phyloP scores from a whole-genome alignment of 2,329 filamentous ascomycete species.

The Pseudocercospora macadamiae region DNA sequence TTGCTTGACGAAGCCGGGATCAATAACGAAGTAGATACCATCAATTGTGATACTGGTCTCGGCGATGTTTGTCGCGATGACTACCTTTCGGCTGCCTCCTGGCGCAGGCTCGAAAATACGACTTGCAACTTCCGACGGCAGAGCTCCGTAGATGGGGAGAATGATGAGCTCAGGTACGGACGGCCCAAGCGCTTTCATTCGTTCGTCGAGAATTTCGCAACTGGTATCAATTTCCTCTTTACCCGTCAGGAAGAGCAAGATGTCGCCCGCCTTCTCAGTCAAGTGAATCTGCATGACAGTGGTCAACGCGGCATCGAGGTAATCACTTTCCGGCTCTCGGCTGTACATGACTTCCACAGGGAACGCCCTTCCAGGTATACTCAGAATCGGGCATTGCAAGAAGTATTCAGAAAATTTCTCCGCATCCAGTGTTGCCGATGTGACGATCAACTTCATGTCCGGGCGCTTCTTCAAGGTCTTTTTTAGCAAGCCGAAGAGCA shows the following conservation, averaged over 20 bases:
- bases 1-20: constrained; percentile 97
- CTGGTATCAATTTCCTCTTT: constrained; percentile 97
- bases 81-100: constrained; percentile 82
- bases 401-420: constrained; percentile 98
- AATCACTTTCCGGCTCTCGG: constrained; percentile 91
- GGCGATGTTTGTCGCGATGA: constrained; percentile 97
- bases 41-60: constrained; percentile 98
- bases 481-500: constrained; percentile 91
- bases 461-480: constrained; percentile 84
- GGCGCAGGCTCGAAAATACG: constrained; percentile 93
- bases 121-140: constrained; percentile 92
- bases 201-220: constrained; percentile 88
- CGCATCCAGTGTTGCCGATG: constrained; percentile 92
- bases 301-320: constrained; percentile 88
- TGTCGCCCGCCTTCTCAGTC: constrained; percentile 88
- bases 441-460: constrained; percentile 93
- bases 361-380: constrained; percentile 91
- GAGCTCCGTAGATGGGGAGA: constrained; percentile 90
- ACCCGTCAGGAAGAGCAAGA: constrained; percentile 93
- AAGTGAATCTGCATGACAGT: constrained; percentile 99
- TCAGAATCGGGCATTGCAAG: constrained; percentile 93
- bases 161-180: constrained; percentile 90
- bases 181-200: constrained; percentile 93
- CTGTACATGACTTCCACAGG: constrained; percentile 97
- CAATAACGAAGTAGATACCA: constrained; percentile 95